Percentiles rank a stretch among this genome's conserved stretches.
Evolutionary conservation across 495 filamentous ascomycete genomes (phyloP).

Genomic region (Penicillium antarcticum): DNA sequence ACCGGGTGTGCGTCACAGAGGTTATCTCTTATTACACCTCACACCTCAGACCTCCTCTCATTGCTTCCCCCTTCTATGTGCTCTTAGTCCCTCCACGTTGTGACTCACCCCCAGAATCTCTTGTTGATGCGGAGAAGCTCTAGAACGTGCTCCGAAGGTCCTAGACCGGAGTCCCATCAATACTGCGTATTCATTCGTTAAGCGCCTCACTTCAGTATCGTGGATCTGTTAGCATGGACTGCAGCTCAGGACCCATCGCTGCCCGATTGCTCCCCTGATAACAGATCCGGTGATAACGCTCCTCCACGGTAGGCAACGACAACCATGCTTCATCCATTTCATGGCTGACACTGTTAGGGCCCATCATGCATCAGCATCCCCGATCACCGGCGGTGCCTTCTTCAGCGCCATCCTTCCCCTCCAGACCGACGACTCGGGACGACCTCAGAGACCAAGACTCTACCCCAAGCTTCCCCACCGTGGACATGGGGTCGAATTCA

Average conservation of each 20-base stretch:
- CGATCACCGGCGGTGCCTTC: constrained; percentile 56
- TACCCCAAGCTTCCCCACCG: constrained; percentile 29
- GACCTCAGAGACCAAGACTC: constrained; percentile 62
- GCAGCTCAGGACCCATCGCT: constrained; percentile 26
- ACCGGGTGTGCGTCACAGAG: constrained; percentile 32
- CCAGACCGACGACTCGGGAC: constrained; percentile 64
- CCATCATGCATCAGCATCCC: constrained; percentile 80
- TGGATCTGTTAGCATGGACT: constrained; percentile 40
- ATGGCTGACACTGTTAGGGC: neutral
- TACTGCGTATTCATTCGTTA: constrained; percentile 22
- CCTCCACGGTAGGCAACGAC: constrained; percentile 8
- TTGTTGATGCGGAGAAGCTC: constrained; percentile 47
- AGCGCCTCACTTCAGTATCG: constrained; percentile 12
- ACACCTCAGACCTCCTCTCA: constrained; percentile 12
- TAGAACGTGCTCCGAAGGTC: constrained; percentile 29
- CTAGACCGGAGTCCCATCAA: constrained; percentile 21
- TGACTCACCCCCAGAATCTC: constrained; percentile 6
- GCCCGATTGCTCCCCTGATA: constrained; percentile 35
- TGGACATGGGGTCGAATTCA: constrained; percentile 34
- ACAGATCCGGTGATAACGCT: constrained; percentile 28
- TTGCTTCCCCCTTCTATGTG: constrained; percentile 17
- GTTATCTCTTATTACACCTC: constrained; percentile 9
- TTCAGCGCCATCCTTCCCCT: constrained; percentile 63
- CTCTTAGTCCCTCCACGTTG: neutral
- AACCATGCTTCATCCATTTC: constrained; percentile 6